Evolutionary conservation across 768 basidiomycete genomes (phyloP).

Genomic region (Lentinula raphanica): DNA sequence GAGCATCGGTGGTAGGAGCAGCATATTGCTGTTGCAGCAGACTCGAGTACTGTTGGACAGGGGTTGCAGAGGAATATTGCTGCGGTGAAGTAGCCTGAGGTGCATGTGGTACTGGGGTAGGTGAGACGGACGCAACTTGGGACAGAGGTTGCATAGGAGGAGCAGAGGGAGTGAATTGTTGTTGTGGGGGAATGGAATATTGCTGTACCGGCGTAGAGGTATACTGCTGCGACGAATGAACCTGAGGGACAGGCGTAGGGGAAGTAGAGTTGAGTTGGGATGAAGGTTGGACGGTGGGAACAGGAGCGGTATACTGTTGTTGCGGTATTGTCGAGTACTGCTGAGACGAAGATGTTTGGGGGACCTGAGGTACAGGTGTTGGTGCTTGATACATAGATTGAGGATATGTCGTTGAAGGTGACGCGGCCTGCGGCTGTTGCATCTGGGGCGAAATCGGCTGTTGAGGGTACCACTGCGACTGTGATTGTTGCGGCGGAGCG

Average conservation of each 20-base stretch:
- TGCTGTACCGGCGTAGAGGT: constrained; percentile 17
- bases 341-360: constrained; percentile 20
- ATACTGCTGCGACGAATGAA: constrained; percentile 20
- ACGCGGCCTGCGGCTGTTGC: constrained; percentile 6
- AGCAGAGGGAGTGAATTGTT: constrained; percentile 10
- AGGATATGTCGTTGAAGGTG: constrained; percentile 3
- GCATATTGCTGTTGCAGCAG: constrained; percentile 12
- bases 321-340: too few relatives aligned
- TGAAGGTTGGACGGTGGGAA: too few relatives aligned
- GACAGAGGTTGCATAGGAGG: background rate
- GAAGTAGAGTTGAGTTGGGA: too few relatives aligned
- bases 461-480: constrained; percentile 18
- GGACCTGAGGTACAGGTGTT: constrained; percentile 14
- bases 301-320: constrained; percentile 20
- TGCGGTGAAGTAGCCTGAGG: constrained; percentile 12
- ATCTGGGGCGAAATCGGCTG: constrained; percentile 14
- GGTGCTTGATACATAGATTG: constrained; percentile 10
- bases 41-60: constrained; percentile 17
- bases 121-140: background rate
- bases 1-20: constrained; percentile 6
- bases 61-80: constrained; percentile 20
- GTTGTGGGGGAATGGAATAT: constrained; percentile 20
- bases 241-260: constrained; percentile 19
- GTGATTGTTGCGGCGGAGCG: constrained; percentile 4
- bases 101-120: background rate